Evolutionary conservation across 2,329 filamentous ascomycete genomes (phyloP), one percentile per base, ranked within the genome.

Genomic region (Monilinia polystroma): DNA sequence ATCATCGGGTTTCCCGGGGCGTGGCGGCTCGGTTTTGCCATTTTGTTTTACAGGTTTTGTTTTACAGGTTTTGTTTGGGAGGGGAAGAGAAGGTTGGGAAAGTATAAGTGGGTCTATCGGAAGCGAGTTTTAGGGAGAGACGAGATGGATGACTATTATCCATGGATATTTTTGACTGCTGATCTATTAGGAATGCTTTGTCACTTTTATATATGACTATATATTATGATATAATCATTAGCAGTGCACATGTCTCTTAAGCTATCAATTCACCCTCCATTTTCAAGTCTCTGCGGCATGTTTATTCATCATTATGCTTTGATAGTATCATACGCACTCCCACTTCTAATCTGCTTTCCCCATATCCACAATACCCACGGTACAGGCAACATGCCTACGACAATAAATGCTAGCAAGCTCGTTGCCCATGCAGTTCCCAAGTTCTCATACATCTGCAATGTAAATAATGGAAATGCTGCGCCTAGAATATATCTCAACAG

Each of bases 391-490:
- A 85, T 72, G 0, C 74, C 76, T 1, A 84, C 32, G 1, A 81
- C 78, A 4, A 87, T 73, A 64, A 84, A 83, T 0, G 76, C 70
- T 12, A 72, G 58, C 0, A 70, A 79, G 78, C 2, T 74, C 75
- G 75, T 78, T 1, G 79, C 80, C 77, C 79, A 79, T 8, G 68
- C 74, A 26, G 79, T 76, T 3, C 77, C 77, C 23, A 81, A 68
- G 0, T 55, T 66, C 32, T 72, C 64, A 65, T 79, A 80, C 77
- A 80, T 84, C 66, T 86, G 83, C 0, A 88, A 76, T 0, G 84
- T 83, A 69, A 89, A 89, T 0, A 89, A 74, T 0, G 87, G 87
- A 66, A 89, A 89, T 0, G 79, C 82, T 1, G 82, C 84, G 0
- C 83, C 84, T 4, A 88, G 78, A 0, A 75, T 74, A 69, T 88